Evolutionary conservation across 352 stramenopile species (phyloP), one percentile per base, ranked within the genome.

Genomic region (Globisporangium iwayamae): DNA sequence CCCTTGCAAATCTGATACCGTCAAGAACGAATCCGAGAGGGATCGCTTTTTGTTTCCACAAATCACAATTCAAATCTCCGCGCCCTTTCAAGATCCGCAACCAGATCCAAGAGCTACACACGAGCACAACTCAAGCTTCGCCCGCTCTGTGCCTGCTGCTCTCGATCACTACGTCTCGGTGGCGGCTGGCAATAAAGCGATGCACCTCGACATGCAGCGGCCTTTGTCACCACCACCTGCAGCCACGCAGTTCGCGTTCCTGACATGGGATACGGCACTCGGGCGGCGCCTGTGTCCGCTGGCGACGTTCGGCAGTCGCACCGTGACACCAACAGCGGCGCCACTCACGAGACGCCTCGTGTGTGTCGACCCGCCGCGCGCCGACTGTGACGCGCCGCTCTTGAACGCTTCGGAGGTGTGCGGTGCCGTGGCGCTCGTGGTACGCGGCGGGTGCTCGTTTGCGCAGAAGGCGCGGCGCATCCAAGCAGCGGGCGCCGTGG

Each of bases 391-490:
- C 7, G 48, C n/a, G 13, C 39, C 72, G 50, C 65, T 93, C 11
- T 55, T 68, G 39, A 90, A 91, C 51, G 73, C 73, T 18, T 50
- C 50, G 1, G 79, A 83, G 4, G 59, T 93, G 28, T 65, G 56
- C 0, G 83, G 79, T 18, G 58, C 75, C 20, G 78, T 92, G 25
- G 83, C 78, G 38, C 61, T 90, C 20, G 83, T 90, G 20, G 78
- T 89, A 30, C 83, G 81, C 6, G 83, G 81, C 18, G 81, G 83
- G 25, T 92, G 81, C 70, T 89, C 79, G 39, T 90, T 92, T 20
- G 70, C 72, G 7, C 72, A 80, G 46, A 92, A 92, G 69, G 79
- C 83, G 14, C 70, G 72, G 13, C 70, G 81, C 51, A 58, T 92
- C 38, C 79, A 89, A 63, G 66, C 65, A 22, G 72, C 81, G 14